phyloP scores from a whole-genome alignment of 345 rosid genomes.

The Brassica juncea region DNA sequence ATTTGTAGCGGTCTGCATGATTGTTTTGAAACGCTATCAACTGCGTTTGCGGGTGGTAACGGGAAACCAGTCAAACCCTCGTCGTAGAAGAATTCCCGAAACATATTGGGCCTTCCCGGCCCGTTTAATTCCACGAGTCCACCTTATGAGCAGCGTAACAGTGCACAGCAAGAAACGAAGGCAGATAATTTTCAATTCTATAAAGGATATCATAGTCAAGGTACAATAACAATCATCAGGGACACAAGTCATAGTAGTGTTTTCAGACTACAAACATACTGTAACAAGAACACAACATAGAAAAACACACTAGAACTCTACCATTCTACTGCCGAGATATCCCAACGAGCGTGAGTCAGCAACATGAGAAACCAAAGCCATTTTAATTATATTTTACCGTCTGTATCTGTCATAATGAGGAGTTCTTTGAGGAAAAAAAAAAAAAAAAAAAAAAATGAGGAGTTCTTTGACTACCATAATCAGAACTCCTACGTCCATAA shows the following conservation, averaged over 20 bases:
- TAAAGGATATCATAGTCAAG: neutral
- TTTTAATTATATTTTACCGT: neutral
- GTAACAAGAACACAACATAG: neutral
- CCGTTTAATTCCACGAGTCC: neutral
- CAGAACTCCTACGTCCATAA: too few species aligned
- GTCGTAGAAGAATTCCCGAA: neutral
- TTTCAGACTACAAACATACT: slow-evolving; percentile 9
- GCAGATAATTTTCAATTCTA: neutral
- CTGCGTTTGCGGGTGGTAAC: too few species aligned
- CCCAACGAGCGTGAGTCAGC: neutral
- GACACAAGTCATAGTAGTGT: neutral
- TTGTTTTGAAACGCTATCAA: too few species aligned
- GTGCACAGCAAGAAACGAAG: neutral
- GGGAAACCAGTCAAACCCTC: neutral
- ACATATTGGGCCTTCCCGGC: neutral
- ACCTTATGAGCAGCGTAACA: neutral
- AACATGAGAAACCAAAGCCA: neutral
- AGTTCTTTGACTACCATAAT: too few species aligned
- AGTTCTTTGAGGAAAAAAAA: too few species aligned
- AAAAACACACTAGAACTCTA: neutral
- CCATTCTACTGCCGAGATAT: slow-evolving; percentile 3
- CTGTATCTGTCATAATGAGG: slow-evolving; percentile 6
- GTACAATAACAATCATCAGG: neutral
- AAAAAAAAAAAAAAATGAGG: too few species aligned
- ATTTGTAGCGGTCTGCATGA: too few species aligned